These are phyloP conservation scores for Plasmodium coatneyi DNA, from an alignment of 169 alveolate species.

Conservation along the genomic window DNA sequence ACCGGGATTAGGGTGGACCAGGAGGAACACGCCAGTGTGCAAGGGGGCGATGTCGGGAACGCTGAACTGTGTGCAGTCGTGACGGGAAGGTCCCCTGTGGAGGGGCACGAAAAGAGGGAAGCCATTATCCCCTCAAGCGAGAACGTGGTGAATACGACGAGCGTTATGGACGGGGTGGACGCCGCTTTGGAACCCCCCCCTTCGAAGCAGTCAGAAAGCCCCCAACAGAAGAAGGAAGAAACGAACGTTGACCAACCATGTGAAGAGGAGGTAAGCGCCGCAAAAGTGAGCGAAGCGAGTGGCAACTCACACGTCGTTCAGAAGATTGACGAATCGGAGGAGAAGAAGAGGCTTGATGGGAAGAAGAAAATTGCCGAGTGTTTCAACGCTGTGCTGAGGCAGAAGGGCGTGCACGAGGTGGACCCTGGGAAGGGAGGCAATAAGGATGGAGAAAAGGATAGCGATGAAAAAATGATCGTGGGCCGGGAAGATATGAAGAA, in stretches of 20 bases:
- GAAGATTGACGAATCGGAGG: background rate
- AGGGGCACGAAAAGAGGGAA: conserved; percentile 1
- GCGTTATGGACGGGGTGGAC: background rate
- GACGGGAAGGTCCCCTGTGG: background rate
- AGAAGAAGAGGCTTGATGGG: background rate
- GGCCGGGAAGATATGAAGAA: background rate
- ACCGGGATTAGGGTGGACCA: background rate
- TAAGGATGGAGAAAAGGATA: no score
- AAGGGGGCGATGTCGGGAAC: background rate
- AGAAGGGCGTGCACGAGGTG: background rate
- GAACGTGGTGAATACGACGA: background rate
- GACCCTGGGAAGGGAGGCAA: background rate
- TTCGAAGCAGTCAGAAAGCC: background rate
- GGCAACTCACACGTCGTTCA: background rate
- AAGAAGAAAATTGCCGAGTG: background rate
- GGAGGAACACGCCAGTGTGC: background rate
- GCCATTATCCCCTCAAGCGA: background rate
- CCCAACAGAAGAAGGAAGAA: background rate
- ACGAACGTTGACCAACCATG: background rate
- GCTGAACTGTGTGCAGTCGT: background rate
- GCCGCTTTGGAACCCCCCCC: background rate
- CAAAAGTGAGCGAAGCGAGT: background rate
- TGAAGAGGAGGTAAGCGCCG: background rate
- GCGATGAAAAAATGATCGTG: background rate
- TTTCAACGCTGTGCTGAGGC: background rate